Evolutionary conservation across 139 green algal species (phyloP).

Genomic region (Chlorella sp.): DNA sequence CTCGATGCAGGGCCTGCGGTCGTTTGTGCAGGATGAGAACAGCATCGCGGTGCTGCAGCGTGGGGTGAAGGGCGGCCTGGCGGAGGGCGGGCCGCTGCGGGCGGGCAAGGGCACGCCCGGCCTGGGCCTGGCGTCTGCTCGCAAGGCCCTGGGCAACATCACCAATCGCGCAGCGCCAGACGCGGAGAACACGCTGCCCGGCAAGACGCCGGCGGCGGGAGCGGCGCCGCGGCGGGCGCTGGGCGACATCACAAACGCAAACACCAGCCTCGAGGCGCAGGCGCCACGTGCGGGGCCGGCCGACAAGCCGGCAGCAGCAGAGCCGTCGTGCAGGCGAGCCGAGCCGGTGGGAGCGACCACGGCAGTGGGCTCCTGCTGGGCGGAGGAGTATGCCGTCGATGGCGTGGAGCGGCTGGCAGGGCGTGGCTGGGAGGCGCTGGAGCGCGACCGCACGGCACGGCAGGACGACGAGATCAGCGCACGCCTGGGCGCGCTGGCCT

Average conservation of each 20-base stretch:
- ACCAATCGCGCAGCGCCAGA: constrained; percentile 21
- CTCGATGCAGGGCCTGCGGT: constrained; percentile 32
- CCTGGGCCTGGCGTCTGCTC: neutral
- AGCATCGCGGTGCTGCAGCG: constrained; percentile 1
- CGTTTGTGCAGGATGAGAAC: constrained; percentile 40
- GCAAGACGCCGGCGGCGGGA: constrained; percentile 15
- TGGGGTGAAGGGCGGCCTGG: neutral
- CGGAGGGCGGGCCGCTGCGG: neutral
- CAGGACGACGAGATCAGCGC: constrained; percentile 20
- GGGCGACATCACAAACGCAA: constrained; percentile 28
- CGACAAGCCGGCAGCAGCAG: neutral
- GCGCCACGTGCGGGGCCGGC: neutral
- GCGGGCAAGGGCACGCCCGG: neutral
- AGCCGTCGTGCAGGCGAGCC: neutral
- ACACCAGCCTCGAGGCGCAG: neutral
- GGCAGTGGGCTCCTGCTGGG: neutral
- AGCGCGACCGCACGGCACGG: constrained; percentile 9
- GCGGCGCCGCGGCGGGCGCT: constrained; percentile 13
- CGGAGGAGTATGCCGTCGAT: constrained; percentile 15
- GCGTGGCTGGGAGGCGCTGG: constrained; percentile 27
- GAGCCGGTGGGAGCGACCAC: neutral
- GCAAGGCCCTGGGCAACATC: constrained; percentile 44
- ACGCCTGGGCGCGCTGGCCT: constrained; percentile 13
- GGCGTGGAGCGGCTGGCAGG: constrained; percentile 23
- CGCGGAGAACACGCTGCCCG: neutral